Conservation (phyloP, 2,329 filamentous ascomycete species). For the Diaporthe aspalathi region DNA sequence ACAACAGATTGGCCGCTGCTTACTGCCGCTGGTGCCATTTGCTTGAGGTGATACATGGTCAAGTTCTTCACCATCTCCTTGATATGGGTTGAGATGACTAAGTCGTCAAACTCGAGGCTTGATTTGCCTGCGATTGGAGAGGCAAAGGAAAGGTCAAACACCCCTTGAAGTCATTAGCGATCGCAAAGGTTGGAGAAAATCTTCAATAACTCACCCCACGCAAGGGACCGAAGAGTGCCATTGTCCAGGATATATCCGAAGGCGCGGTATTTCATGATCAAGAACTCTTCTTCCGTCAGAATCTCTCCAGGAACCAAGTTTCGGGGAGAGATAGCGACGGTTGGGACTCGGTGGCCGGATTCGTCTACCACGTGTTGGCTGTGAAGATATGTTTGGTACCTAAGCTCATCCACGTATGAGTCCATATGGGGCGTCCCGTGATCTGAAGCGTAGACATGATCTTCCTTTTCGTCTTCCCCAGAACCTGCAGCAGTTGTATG, state of each 20-base stretch:
- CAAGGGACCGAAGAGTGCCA: neutral
- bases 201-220: neutral
- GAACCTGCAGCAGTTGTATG: neutral
- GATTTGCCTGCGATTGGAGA: neutral
- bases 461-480: neutral
- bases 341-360: neutral
- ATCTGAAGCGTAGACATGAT: too few relatives aligned
- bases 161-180: neutral
- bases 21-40: neutral
- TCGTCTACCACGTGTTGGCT: neutral
- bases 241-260: neutral
- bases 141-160: neutral
- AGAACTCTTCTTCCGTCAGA: neutral
- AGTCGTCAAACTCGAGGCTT: neutral
- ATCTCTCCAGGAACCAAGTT: neutral
- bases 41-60: neutral
- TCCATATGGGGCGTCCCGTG: neutral
- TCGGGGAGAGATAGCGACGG: neutral
- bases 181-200: neutral
- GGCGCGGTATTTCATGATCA: neutral
- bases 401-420: neutral
- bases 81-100: neutral
- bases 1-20: too few relatives aligned
- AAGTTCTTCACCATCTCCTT: constrained; percentile 7
- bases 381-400: neutral